These are phyloP conservation scores for Globisporangium rhizosaccharum DNA, from an alignment of 352 stramenopile genomes.

Conservation along the genomic window DNA sequence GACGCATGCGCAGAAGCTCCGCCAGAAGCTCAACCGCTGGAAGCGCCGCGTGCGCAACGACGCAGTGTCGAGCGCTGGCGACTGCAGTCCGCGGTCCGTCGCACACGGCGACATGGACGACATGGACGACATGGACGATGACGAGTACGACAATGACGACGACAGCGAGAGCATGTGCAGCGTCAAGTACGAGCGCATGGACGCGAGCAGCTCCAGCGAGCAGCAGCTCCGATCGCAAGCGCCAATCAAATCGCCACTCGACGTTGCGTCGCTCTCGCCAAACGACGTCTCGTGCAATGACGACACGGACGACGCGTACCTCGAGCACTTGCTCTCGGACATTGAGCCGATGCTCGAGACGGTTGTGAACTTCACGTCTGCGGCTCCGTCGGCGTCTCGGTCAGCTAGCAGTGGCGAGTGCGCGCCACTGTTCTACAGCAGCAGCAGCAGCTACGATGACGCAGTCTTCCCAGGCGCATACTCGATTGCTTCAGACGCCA, in stretches of 20 bases:
- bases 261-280: constrained; percentile 5
- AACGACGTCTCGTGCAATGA: constrained; percentile 17
- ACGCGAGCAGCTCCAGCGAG: neutral
- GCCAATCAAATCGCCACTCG: neutral
- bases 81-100: constrained; percentile 12
- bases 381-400: constrained; percentile 1
- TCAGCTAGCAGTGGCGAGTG: neutral
- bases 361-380: constrained; percentile 36
- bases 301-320: constrained; percentile 24
- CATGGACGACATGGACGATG: neutral
- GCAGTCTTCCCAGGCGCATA: too few relatives aligned
- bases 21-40: constrained; percentile 59
- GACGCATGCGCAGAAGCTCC: constrained; percentile 65
- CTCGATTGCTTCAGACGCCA: too few relatives aligned
- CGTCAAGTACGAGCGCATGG: constrained; percentile 1
- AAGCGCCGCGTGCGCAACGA: constrained; percentile 35
- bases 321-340: constrained; percentile 41
- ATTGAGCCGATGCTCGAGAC: constrained; percentile 48
- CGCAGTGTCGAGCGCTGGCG: neutral
- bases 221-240: neutral
- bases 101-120: constrained; percentile 3
- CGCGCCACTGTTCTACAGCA: too few relatives aligned
- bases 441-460: neutral
- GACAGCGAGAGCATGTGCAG: constrained; percentile 1
- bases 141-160: neutral